These are phyloP conservation scores for Nemania sp. DNA, from an alignment of 2,329 filamentous ascomycete genomes.

Conservation along the genomic window DNA sequence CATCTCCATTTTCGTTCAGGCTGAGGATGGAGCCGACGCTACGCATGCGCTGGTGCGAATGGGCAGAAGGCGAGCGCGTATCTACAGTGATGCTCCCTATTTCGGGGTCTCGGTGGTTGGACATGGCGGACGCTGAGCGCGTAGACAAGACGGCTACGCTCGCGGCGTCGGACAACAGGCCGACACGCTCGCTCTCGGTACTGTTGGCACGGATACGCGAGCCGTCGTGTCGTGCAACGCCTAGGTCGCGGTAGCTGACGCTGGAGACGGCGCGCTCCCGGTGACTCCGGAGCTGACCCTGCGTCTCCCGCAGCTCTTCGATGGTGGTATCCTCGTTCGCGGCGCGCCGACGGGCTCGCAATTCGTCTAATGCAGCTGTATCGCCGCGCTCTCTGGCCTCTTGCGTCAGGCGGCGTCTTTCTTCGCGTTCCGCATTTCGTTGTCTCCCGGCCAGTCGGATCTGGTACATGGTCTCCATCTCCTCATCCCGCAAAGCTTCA, in stretches of 20 bases:
- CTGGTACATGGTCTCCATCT: conserved; percentile 93
- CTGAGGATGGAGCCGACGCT: conserved; percentile 62
- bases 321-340: conserved; percentile 56
- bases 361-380: conserved; percentile 65
- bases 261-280: conserved; percentile 72
- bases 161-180: conserved; percentile 72
- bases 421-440: conserved; percentile 77
- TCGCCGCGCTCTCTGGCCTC: conserved; percentile 77
- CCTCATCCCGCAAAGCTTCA: conserved; percentile 77
- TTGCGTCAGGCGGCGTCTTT: conserved; percentile 68
- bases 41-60: conserved; percentile 49
- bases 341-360: conserved; percentile 62
- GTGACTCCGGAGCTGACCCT: conserved; percentile 60
- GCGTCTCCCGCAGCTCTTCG: conserved; percentile 61
- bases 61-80: conserved; percentile 40
- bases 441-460: conserved; percentile 78
- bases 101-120: conserved; percentile 24
- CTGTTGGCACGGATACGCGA: conserved; percentile 75
- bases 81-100: conserved; percentile 32
- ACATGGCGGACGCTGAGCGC: conserved; percentile 35
- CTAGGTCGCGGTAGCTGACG: conserved; percentile 77
- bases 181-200: conserved; percentile 71
- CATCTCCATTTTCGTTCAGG: conserved; percentile 51
- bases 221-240: conserved; percentile 77
- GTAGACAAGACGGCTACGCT: conserved; percentile 56